Evolutionary conservation across 768 basidiomycete species (phyloP).

Genomic region (Mycena leptocephala): DNA sequence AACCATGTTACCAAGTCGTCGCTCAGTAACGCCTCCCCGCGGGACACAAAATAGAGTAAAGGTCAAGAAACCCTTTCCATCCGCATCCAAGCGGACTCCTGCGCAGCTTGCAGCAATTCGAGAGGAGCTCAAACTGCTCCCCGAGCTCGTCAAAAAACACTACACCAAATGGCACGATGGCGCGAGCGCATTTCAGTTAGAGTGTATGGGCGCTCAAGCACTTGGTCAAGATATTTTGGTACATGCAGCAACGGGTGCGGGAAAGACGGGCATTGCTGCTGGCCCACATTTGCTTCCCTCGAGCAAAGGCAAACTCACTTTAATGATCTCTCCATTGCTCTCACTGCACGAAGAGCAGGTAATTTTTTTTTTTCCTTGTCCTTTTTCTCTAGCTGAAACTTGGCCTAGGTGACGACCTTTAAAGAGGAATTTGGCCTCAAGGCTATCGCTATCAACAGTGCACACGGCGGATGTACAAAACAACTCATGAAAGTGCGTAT

Average conservation of each 20-base stretch:
- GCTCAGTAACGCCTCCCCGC: too few relatives aligned
- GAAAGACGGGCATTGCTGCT: slow-evolving; percentile 22
- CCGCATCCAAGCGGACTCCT: too few relatives aligned
- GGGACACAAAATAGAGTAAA: too few relatives aligned
- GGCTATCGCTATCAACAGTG: slow-evolving; percentile 23
- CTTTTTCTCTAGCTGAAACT: too few relatives aligned
- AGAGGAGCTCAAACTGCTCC: slow-evolving; percentile 26
- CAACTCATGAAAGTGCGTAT: neutral
- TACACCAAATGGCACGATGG: slow-evolving; percentile 12
- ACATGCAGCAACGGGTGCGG: slow-evolving; percentile 13
- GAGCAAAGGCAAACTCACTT: slow-evolving; percentile 17
- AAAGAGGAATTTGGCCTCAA: slow-evolving; percentile 10
- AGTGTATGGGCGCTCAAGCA: neutral
- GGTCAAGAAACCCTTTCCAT: too few relatives aligned
- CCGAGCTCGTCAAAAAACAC: neutral
- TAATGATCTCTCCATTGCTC: slow-evolving; percentile 1
- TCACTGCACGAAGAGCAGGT: slow-evolving; percentile 24
- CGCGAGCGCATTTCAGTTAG: neutral
- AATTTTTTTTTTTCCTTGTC: too few relatives aligned
- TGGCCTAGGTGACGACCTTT: slow-evolving; percentile 12
- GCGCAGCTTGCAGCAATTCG: neutral
- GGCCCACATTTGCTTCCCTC: slow-evolving; percentile 20
- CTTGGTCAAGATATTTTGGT: neutral
- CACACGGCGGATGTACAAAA: slow-evolving; percentile 22
- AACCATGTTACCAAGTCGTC: too few relatives aligned